A percentile compares a stretch with the other conserved stretches of the same genome.
Evolutionary conservation across 75 land plant genomes (phyloP).

Genomic region (Pseudotsuga menziesii): DNA sequence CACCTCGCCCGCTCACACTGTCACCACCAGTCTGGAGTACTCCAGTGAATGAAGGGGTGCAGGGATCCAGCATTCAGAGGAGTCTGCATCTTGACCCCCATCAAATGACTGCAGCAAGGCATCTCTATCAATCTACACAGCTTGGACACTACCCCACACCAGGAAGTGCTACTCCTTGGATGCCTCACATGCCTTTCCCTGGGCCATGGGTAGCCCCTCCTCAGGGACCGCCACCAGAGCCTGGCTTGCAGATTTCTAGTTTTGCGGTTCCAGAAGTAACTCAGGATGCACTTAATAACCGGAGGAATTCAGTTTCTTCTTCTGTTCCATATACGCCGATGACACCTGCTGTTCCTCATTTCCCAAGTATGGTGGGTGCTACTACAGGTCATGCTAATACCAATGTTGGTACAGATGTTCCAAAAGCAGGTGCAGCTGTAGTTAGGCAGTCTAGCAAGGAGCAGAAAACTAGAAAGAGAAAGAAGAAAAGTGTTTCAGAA

Average conservation of each 20-base stretch:
- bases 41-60: slow-evolving; percentile 26
- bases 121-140: slow-evolving; percentile 45
- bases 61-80: slow-evolving; percentile 21
- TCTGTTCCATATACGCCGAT: slow-evolving; percentile 21
- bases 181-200: slow-evolving; percentile 32
- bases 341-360: slow-evolving; percentile 14
- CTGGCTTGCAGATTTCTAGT: slow-evolving; percentile 19
- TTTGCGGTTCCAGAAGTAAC: slow-evolving; percentile 30
- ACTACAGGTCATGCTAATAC: slow-evolving; percentile 11
- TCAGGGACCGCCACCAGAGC: slow-evolving; percentile 23
- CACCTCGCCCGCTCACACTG: slow-evolving; percentile 25
- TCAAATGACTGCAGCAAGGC: slow-evolving; percentile 33
- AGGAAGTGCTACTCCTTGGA: slow-evolving; percentile 40
- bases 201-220: slow-evolving; percentile 34
- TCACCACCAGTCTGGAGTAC: slow-evolving; percentile 52
- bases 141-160: slow-evolving; percentile 18
- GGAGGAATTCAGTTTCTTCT: slow-evolving; percentile 12
- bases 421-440: slow-evolving; percentile 6
- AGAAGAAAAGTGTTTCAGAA: slow-evolving; percentile 31
- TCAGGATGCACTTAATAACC: slow-evolving; percentile 29
- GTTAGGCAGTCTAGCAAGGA: slow-evolving; percentile 21
- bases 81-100: slow-evolving; percentile 27
- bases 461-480: slow-evolving; percentile 55
- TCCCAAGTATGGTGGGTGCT: slow-evolving; percentile 20
- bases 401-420: slow-evolving; percentile 14